Conservation (phyloP, 805 yeast species). For the Lachancea thermotolerans region DNA sequence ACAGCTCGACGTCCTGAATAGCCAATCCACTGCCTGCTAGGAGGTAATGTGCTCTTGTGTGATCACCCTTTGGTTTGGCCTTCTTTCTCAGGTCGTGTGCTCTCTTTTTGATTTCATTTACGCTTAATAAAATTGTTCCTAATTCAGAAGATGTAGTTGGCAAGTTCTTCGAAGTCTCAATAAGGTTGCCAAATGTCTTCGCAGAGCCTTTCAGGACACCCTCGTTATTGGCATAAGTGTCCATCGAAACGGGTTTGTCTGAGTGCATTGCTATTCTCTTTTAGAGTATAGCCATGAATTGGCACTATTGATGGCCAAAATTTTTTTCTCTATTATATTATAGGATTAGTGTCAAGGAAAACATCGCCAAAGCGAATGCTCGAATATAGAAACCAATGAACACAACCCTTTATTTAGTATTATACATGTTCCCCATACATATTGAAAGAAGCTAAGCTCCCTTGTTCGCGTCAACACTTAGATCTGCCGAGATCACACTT, state of each 20-base stretch:
- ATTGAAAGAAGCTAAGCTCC: too few species aligned
- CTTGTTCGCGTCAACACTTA: too few species aligned
- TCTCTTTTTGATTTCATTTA: conserved; percentile 68
- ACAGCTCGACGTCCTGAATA: conserved; percentile 72
- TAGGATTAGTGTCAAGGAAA: too few species aligned
- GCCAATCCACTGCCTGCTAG: conserved; percentile 85
- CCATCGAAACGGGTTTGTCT: background rate
- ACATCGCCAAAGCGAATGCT: too few species aligned
- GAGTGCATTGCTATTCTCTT: background rate
- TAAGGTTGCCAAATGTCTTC: conserved; percentile 52
- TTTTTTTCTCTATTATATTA: too few species aligned
- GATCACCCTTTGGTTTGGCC: conserved; percentile 33
- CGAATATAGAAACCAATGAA: too few species aligned
- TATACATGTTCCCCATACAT: too few species aligned
- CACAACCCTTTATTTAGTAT: too few species aligned
- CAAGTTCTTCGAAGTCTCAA: conserved; percentile 70
- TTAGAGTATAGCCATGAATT: too few species aligned
- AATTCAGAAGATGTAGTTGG: conserved; percentile 60
- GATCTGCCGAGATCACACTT: too few species aligned
- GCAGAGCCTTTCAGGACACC: conserved; percentile 6
- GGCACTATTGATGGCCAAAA: too few species aligned
- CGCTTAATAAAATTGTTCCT: conserved; percentile 75
- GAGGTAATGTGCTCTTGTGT: conserved; percentile 77
- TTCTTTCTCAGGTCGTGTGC: conserved; percentile 50
- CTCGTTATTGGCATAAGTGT: background rate